These are phyloP conservation scores for Bonia amplexicaulis DNA, from an alignment of 176 grass and related monocot genomes.

Conservation along the genomic window DNA sequence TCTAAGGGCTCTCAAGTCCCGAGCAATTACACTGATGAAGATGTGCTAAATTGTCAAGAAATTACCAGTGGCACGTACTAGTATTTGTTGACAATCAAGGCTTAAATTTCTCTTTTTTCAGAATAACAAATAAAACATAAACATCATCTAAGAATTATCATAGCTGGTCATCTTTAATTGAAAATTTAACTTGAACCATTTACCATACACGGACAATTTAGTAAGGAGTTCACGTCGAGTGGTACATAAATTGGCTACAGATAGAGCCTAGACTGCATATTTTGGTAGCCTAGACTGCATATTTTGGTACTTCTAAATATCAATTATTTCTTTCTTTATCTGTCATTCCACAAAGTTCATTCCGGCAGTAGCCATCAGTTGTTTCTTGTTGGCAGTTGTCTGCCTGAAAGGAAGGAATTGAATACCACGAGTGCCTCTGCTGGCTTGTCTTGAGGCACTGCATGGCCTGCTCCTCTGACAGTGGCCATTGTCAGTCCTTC, in stretches of 20 bases:
- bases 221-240: neutral
- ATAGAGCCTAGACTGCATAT: neutral
- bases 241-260: neutral
- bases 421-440: conserved; percentile 66
- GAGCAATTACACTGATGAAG: neutral
- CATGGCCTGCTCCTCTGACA: conserved; percentile 83
- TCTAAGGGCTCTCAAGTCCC: neutral
- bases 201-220: neutral
- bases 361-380: neutral
- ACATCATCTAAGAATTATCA: neutral
- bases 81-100: neutral
- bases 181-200: neutral
- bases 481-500: conserved; percentile 75
- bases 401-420: conserved; percentile 52
- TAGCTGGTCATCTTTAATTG: neutral
- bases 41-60: neutral
- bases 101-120: neutral
- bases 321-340: neutral
- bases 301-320: neutral
- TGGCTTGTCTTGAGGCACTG: conserved; percentile 83
- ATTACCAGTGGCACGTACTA: neutral
- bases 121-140: neutral
- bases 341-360: neutral
- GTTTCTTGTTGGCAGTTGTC: conserved; percentile 47
- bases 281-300: neutral